Base-by-base conservation (phyloP, 768 basidiomycete species). In the Amanita polypyramis region DNA sequence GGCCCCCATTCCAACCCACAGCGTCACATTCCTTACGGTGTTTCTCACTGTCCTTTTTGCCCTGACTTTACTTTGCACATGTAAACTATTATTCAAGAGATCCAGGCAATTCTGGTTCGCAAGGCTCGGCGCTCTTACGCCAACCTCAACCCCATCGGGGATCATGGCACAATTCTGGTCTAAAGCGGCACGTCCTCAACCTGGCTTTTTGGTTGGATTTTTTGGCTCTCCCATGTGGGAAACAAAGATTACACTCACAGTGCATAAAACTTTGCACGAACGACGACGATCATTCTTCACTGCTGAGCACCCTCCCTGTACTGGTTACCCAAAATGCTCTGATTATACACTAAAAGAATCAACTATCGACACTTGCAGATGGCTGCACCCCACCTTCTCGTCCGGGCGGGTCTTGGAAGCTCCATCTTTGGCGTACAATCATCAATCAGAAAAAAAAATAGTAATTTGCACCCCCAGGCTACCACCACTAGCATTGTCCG, bases 211-310 rank as follows among this genome's bases (percentile, higher is more conserved):
- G 25, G 67, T 72, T 14, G 73, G 73, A 1, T 64, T 73, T 44
- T 63, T 72, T 34, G 70, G 71, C 32, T 73, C 71, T 35, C 73
- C 73, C 15, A 54, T 63, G 6, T 69, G 66, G 64, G 73, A 74
- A 60, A 69, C 65, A n/a, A 58, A 60, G 20, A 54, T 63, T 20
- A 63, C 59, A 43, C 38, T 42, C 30, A 47, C 53, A 5, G 42
- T 55, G n/a, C 40, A 49, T 30, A 42, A 42, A 38, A 55, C 52
- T 51, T 15, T 54, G 33, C 39, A 42, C 33, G 56, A 57, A 47
- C 43, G 48, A 36, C 51, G 56, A 43, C 50, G 52, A 17, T 52
- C 52, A 17, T 61, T 57, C 12, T 55, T 56, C 20, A 21, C 47
- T 3, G 6, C 30, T 12, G 47, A 49, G 20, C 8, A 27, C 27